Evolutionary conservation across 2,329 filamentous ascomycete genomes (phyloP), one percentile per base, ranked within the genome.

Genomic region (Aschersonia sp.): DNA sequence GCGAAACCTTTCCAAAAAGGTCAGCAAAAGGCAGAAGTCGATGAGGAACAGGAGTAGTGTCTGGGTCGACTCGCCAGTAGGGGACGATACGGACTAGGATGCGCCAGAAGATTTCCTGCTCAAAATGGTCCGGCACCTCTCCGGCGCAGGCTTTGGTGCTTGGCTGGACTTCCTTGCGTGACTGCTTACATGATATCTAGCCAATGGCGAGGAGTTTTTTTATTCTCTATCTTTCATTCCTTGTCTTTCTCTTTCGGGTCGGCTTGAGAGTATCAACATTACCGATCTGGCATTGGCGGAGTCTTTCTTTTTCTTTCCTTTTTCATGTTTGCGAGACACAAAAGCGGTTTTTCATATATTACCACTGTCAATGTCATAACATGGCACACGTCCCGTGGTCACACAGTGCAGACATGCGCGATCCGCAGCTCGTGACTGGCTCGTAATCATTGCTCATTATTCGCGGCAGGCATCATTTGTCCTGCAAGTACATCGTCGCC

Each of bases 31-130:
- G 41, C 57, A 56, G 47, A 58, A 52, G 48, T 59, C 63, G 7
- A 53, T 54, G 5, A 61, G 58, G 48, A 55, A 52, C 44, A 63
- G 56, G 54, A 57, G 44, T 14, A 48, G 9, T 11, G 22, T 42
- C 5, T 52, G 59, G 47, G 57, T 59, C 30, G 60, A 58, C n/a
- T 65, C 64, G 5, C 63, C 64, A 22, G 63, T 66, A 43, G 63
- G 63, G 37, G 64, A 66, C 43, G 64, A 66, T 48, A 59, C 57
- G 7, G 64, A 66, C 42, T 66, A 54, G 51, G 44, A 32, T 9
- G 35, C 44, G 30, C 39, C 22, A 22, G 22, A 22, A 22, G 22
- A 22, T 22, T 22, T 22, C 22, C 22, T 22, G 22, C 22, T 22
- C 22, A 22, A 22, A 22, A 22, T 22, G 22, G 22, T 22, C 22